Evolutionary conservation across 257 asterid species (phyloP).

Genomic region (Rhazya stricta): DNA sequence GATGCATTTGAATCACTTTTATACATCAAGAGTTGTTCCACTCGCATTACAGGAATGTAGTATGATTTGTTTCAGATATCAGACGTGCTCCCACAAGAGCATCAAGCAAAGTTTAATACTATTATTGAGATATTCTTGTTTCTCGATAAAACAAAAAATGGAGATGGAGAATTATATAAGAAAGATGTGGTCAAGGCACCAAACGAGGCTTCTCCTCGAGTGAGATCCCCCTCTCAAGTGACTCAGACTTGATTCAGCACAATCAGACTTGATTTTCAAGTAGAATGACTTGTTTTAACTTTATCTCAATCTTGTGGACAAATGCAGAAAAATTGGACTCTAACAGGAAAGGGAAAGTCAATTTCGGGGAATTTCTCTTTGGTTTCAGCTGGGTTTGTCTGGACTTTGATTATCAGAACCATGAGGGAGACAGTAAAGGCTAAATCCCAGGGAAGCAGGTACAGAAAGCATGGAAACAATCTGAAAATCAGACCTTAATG

Average conservation of each 20-base stretch:
- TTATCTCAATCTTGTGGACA: slow-evolving; percentile 16
- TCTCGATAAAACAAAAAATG: slow-evolving; percentile 49
- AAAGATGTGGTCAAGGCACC: slow-evolving; percentile 44
- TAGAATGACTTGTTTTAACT: not conserved
- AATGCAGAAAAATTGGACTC: slow-evolving; percentile 52
- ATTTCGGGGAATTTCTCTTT: slow-evolving; percentile 44
- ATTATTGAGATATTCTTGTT: slow-evolving; percentile 43
- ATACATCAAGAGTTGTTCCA: too few relatives aligned
- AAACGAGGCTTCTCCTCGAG: slow-evolving; percentile 42
- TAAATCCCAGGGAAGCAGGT: not conserved
- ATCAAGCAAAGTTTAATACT: slow-evolving; percentile 35
- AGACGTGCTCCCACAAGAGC: slow-evolving; percentile 26
- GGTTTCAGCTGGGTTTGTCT: slow-evolving; percentile 38
- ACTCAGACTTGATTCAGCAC: slow-evolving; percentile 42
- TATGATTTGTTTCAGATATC: slow-evolving; percentile 37
- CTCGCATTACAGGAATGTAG: too few relatives aligned
- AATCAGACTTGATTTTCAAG: slow-evolving; percentile 4
- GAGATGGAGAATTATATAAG: slow-evolving; percentile 40
- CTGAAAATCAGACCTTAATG: not conserved
- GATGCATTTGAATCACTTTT: too few relatives aligned
- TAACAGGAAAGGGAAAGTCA: slow-evolving; percentile 42
- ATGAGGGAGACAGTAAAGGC: slow-evolving; percentile 8
- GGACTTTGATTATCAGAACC: slow-evolving; percentile 24
- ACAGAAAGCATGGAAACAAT: slow-evolving; percentile 7
- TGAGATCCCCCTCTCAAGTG: slow-evolving; percentile 47